Evolutionary conservation across 1,284 basidiomycete genomes (phyloP), one percentile per base, ranked within the genome.

Genomic region (Clitocybe nebularis): DNA sequence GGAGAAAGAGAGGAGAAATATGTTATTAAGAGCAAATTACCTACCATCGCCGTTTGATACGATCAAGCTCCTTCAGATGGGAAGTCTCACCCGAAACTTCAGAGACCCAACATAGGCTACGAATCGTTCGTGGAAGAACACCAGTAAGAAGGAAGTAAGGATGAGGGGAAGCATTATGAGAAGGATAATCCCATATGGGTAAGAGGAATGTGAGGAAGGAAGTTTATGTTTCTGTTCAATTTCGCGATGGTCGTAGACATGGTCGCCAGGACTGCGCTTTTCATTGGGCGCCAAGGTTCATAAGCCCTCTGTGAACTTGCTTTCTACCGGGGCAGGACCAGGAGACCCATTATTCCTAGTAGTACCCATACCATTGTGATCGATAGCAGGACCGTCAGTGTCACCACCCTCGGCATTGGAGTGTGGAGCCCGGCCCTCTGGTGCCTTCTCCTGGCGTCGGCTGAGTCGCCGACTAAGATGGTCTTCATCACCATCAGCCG

Each of bases 381-480:
- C 14, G 2, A 13, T 14, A 34, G 21, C 11, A 16, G 14, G 17
- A 22, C 25, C 9, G 32, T 20, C 36, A 38, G 20, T 23, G 36
- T 19, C n/a, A 7, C 36, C 17, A 10, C n/a, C 37, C 13, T n/a
- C 39, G 10, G 32, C 22, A 3, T 30, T n/a, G 11, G 49, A 52
- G 52, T 66, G 72, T 1, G 69, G 70, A 1, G 49, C 39, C 8
- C 66, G 65, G 1, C 74, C 77, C 56, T 83, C 80, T 0, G 81
- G 81, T 5, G 84, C 80, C 62, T 87, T 87, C 60, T 86, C 84
- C 59, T 77, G 69, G 26, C 84, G 73, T 58, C 75, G 72, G 56
- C 74, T 81, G 24, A 71, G 64, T 39, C 70, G 61, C 32, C 73
- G 68, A 17, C 66, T 57, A 8, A 72, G 56, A 29, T 65, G 64